These are phyloP conservation scores for Ormosia emarginata DNA, from an alignment of 306 rosid genomes.

Conservation along the genomic window DNA sequence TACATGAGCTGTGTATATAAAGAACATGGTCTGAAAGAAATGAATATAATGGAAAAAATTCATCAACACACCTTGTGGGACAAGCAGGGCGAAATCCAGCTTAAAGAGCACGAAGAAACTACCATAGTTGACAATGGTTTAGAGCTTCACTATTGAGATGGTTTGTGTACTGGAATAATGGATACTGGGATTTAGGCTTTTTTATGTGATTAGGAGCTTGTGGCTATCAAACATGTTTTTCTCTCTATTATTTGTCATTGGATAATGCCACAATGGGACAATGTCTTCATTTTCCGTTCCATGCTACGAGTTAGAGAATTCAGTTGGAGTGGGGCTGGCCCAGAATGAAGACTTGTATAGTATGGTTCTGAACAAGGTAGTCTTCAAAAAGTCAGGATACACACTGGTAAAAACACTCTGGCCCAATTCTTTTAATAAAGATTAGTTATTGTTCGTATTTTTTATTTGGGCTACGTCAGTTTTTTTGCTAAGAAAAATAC, in stretches of 20 bases:
- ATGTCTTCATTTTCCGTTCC: not conserved
- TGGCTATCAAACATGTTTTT: conserved; percentile 7
- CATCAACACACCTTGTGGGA: conserved; percentile 50
- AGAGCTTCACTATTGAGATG: conserved; percentile 34
- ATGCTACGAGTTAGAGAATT: not conserved
- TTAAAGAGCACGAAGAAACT: conserved; percentile 57
- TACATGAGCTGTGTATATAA: not conserved
- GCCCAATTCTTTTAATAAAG: not conserved
- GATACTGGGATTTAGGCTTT: conserved; percentile 25
- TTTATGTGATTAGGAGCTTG: conserved; percentile 33
- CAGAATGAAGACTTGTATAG: not conserved
- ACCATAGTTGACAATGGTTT: conserved; percentile 47
- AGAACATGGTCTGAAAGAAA: not conserved
- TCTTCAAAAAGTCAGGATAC: too few species aligned
- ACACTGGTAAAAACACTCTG: too few species aligned
- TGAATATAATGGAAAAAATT: not conserved
- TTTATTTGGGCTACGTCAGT: not conserved
- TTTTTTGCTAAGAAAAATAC: not conserved
- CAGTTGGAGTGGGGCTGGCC: not conserved
- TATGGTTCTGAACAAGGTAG: not conserved
- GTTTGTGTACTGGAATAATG: conserved; percentile 21
- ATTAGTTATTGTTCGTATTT: not conserved
- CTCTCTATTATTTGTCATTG: not conserved
- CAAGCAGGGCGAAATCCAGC: conserved; percentile 50
- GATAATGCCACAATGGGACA: conserved; percentile 4